Evolutionary conservation across 257 asterid genomes (phyloP).

Genomic region (Nemophila menziesii): DNA sequence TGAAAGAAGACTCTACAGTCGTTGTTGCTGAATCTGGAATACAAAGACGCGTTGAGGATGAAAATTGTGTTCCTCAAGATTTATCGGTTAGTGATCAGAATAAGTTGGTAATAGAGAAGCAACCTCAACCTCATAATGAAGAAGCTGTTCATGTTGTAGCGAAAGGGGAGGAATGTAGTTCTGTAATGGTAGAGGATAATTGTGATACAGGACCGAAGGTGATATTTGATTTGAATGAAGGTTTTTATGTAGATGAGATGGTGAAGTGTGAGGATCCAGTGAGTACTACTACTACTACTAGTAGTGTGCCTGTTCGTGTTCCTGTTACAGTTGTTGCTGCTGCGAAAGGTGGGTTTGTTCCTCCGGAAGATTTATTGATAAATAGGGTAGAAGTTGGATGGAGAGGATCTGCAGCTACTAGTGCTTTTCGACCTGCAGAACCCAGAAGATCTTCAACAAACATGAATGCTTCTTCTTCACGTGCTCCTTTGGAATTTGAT

Average conservation of each 20-base stretch:
- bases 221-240: slow-evolving; percentile 73
- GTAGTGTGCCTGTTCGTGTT: no score
- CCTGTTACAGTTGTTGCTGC: slow-evolving; percentile 83
- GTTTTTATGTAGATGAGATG: no score
- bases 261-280: no score
- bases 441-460: no score
- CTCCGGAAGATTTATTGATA: slow-evolving; percentile 77
- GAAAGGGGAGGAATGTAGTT: slow-evolving; percentile 17
- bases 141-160: slow-evolving; percentile 18
- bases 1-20: slow-evolving; percentile 13
- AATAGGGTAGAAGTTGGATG: slow-evolving; percentile 75
- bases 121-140: slow-evolving; percentile 16
- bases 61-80: slow-evolving; percentile 10
- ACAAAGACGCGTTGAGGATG: slow-evolving; percentile 13
- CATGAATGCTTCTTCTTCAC: no score
- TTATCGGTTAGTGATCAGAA: slow-evolving; percentile 14
- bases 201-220: slow-evolving; percentile 32
- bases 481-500: slow-evolving; percentile 37
- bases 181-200: slow-evolving; percentile 8
- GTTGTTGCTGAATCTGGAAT: slow-evolving; percentile 14
- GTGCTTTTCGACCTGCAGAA: slow-evolving; percentile 99
- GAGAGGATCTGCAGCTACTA: slow-evolving; percentile 96
- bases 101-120: slow-evolving; percentile 12
- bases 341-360: slow-evolving; percentile 74
- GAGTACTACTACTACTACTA: no score